These are phyloP conservation scores for Rhizophora mangle DNA, from an alignment of 345 rosid species.

Conservation along the genomic window DNA sequence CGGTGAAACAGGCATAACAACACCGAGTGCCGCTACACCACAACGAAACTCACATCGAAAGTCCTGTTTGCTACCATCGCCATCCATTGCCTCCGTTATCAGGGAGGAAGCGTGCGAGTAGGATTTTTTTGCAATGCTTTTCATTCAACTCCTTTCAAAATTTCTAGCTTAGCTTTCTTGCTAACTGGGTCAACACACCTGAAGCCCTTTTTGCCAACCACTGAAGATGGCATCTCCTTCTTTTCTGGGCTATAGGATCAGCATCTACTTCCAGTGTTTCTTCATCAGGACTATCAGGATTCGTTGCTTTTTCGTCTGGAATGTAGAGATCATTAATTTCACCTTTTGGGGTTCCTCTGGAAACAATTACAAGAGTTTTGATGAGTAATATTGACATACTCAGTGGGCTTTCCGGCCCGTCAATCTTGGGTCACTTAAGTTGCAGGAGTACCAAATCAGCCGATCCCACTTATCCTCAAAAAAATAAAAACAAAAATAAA, in stretches of 20 bases:
- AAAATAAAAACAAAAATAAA: too few relatives aligned
- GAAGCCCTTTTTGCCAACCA: conserved; percentile 44
- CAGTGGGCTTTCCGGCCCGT: too few relatives aligned
- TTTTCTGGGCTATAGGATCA: conserved; percentile 31
- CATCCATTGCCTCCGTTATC: conserved; percentile 30
- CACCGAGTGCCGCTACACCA: conserved; percentile 91
- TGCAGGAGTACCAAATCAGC: too few relatives aligned
- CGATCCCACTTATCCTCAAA: too few relatives aligned
- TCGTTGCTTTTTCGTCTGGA: conserved; percentile 24
- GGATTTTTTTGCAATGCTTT: conserved; percentile 65
- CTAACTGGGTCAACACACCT: conserved; percentile 78
- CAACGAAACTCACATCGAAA: conserved; percentile 82
- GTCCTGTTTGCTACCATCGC: conserved; percentile 29
- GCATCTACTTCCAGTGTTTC: conserved; percentile 71
- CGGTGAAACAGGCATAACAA: too few relatives aligned
- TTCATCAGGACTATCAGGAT: conserved; percentile 46
- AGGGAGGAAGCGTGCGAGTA: conserved; percentile 75
- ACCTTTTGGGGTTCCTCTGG: too few relatives aligned
- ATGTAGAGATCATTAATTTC: too few relatives aligned
- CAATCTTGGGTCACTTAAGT: too few relatives aligned
- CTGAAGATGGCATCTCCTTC: conserved; percentile 36
- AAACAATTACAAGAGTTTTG: too few relatives aligned
- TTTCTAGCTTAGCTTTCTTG: conserved; percentile 70
- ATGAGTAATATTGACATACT: too few relatives aligned
- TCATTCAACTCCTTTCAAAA: conserved; percentile 71